Evolutionary conservation across 352 stramenopile genomes (phyloP), one percentile per base, ranked within the genome.

Genomic region (Phytophthora fragariaefolia): DNA sequence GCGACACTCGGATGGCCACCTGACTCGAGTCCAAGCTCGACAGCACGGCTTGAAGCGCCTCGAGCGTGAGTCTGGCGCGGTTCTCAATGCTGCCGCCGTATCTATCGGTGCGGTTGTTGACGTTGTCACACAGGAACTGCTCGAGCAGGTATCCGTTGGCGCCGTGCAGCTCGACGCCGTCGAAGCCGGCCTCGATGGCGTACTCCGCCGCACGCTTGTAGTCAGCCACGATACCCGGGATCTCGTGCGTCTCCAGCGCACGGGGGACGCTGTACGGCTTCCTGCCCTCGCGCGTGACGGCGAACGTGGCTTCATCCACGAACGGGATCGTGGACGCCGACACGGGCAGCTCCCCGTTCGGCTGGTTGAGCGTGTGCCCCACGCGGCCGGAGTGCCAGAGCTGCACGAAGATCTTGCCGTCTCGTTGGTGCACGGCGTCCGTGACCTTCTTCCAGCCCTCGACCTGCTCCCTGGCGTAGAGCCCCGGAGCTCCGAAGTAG

Each of bases 331-430:
- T 66, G 13, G 67, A 88, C 2, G 88, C 53, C 10, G 73, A 86
- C 18, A 92, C 76, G 23, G 77, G 80, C 4, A 74, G 50, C 47
- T 83, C 66, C 4, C 77, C 80, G 36, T 79, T 76, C 20, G 74
- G 75, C 66, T 93, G 84, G 50, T 82, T 84, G 6, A 75, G 59
- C 10, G 79, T 74, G 66, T 98, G 87, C 10, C 79, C 64, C 28
- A 82, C 66, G 24, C 90, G 80, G 24, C 91, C 92, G 8, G 80
- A 80, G 67, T 98, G 90, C 90, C 90, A 97, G 8, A 97, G 68
- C 70, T 98, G 90, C 15, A 80, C 48, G 49, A 88, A 93, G 47
- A 97, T 96, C 38, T 83, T 79, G 59, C 80, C 87, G n/a, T n/a
- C 20, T 76, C 74, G 38, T 93, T 91, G 8, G 61, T 98, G 92